These are phyloP conservation scores for Persicaria maculosa DNA, from an alignment of 148 eudicot species.

Conservation along the genomic window DNA sequence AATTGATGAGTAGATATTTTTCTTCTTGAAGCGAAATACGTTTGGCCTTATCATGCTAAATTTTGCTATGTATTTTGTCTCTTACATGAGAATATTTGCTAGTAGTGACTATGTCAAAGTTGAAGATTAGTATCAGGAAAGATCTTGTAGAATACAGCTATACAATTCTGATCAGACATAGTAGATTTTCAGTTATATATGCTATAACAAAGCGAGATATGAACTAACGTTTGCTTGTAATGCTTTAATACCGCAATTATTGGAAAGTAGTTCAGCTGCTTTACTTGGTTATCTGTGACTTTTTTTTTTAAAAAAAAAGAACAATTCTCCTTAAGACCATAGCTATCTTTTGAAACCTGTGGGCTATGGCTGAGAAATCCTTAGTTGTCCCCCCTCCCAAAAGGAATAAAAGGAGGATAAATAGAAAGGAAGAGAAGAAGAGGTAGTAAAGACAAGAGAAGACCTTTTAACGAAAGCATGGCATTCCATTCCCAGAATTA, in stretches of 20 bases:
- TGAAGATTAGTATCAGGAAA: background rate
- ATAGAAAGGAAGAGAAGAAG: background rate
- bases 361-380: no score
- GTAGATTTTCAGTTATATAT: background rate
- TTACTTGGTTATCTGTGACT: background rate
- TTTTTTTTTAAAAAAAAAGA: no score
- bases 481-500: background rate
- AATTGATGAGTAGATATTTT: background rate
- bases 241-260: background rate
- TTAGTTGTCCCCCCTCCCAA: background rate
- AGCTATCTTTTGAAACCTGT: no score
- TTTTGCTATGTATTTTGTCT: background rate
- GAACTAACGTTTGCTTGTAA: background rate
- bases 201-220: background rate
- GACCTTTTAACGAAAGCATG: background rate
- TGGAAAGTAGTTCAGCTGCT: background rate
- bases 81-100: background rate
- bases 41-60: background rate
- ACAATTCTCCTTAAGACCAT: no score
- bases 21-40: background rate
- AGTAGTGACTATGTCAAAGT: background rate
- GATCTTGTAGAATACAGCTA: background rate
- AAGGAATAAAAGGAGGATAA: background rate
- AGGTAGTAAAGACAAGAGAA: background rate
- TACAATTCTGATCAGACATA: no score